Evolutionary conservation across 2,329 filamentous ascomycete species (phyloP).

Genomic region (Fusarium albidum): DNA sequence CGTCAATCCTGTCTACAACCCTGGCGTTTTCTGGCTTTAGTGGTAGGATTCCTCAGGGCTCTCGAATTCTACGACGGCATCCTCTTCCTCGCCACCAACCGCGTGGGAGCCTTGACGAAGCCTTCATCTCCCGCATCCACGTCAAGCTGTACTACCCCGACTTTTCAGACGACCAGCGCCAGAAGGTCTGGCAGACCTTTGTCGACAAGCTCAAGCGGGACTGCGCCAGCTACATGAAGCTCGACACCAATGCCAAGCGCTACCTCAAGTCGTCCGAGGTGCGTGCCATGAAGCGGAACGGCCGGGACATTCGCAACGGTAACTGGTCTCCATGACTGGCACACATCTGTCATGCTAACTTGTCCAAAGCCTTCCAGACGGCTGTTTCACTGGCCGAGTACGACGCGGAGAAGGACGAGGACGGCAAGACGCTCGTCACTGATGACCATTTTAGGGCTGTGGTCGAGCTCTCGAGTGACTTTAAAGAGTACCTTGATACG

Average conservation of each 20-base stretch:
- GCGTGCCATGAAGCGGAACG: conserved; percentile 34
- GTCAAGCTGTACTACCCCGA: conserved; percentile 40
- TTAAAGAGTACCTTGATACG: conserved; percentile 37
- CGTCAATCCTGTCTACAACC: too few species aligned
- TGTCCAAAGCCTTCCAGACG: conserved; percentile 40
- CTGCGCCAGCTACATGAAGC: neutral
- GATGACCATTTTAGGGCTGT: conserved; percentile 40
- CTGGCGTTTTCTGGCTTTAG: too few species aligned
- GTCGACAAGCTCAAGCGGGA: conserved; percentile 37
- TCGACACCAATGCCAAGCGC: conserved; percentile 2
- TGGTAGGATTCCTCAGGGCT: conserved; percentile 38
- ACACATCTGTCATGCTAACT: neutral
- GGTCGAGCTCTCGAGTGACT: conserved; percentile 40
- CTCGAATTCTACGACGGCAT: conserved; percentile 45
- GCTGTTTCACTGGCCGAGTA: conserved; percentile 44
- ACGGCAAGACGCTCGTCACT: conserved; percentile 37
- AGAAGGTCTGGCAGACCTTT: conserved; percentile 42
- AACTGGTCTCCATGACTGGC: neutral
- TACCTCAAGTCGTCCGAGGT: conserved; percentile 20
- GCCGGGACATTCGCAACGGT: conserved; percentile 41
- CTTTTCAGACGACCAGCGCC: conserved; percentile 38
- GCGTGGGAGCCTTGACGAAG: conserved; percentile 42
- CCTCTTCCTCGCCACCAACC: conserved; percentile 43
- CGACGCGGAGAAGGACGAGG: conserved; percentile 33
- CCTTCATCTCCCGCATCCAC: conserved; percentile 44